Base-by-base conservation (phyloP, 345 rosid species). In the Dipteronia sinensis region DNA sequence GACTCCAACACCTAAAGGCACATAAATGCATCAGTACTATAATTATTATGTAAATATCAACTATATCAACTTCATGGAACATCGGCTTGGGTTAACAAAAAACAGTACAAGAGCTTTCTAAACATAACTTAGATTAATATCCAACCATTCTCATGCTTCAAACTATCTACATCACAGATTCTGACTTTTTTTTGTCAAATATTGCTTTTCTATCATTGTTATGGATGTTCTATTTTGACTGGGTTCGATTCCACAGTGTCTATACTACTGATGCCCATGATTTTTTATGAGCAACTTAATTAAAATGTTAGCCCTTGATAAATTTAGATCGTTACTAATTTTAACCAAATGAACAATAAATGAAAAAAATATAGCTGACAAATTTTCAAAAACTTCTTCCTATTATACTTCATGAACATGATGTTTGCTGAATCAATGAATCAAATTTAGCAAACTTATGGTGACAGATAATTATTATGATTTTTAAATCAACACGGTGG, bases 1-100 rank as follows among this genome's bases (percentile, higher is more conserved):
- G 99, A 96, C 82, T 96, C 98, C 97, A 92, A 83, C 79, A 94
- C 99, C 99, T 96, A 56, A 49, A 82, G 61, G 51, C 73, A 72
- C 22, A 46, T 65, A 73, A 10, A 67, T 47, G 55, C 58, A 75
- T 20, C 38, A 71, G 47, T 10, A 49, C 1, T 2, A 55, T 19
- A 34, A 13, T 64, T 72, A 46, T 27, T 13, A 22, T 55, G 69
- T 67, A 49, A 1, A 68, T 23, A 42, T 23, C 7, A 58, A 58
- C 63, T n/a, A 58, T 58, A 19, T 19, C 11, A 58, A 58, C 63
- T 58, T 58, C 63, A 8, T 19, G 63, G 25, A 58, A 58, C 63
- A 58, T 58, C 7, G 6, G 63, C 20, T 16, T 58, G 25, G 4
- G 12, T 46, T 46, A 46, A 46, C 10, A 46, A 46, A 55, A 55